phyloP scores from a whole-genome alignment of 345 rosid genomes.

The Cardamine resedifolia region DNA sequence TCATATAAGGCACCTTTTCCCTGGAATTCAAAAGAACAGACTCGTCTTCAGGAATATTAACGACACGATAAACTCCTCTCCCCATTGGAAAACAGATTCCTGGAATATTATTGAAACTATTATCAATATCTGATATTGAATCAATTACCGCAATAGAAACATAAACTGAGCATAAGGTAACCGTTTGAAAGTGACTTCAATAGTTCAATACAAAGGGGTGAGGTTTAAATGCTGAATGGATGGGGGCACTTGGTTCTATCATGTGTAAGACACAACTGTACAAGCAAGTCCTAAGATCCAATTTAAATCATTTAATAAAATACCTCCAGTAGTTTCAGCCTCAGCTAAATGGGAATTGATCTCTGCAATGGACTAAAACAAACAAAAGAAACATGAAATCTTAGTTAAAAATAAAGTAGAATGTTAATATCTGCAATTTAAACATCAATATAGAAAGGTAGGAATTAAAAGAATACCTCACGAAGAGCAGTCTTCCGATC shows the following conservation, averaged over 20 bases:
- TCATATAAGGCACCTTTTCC: slow-evolving; percentile 97
- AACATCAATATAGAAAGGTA: slow-evolving; percentile 16
- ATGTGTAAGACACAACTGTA: background rate
- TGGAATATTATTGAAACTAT: slow-evolving; percentile 38
- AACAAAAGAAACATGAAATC: slow-evolving; percentile 34
- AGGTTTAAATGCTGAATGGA: slow-evolving; percentile 9
- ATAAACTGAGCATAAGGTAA: background rate
- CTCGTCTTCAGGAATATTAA: slow-evolving; percentile 97
- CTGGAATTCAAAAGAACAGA: slow-evolving; percentile 95
- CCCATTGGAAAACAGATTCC: slow-evolving; percentile 99
- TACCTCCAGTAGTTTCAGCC: slow-evolving; percentile 88
- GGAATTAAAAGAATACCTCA: slow-evolving; percentile 55
- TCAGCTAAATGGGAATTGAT: slow-evolving; percentile 72
- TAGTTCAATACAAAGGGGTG: background rate
- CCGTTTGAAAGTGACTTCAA: background rate
- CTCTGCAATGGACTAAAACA: slow-evolving; percentile 81
- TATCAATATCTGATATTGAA: background rate
- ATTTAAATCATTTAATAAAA: slow-evolving; percentile 22
- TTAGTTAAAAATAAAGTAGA: slow-evolving; percentile 20
- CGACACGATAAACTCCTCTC: slow-evolving; percentile 84
- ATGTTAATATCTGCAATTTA: slow-evolving; percentile 2
- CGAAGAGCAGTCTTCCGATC: slow-evolving; percentile 89
- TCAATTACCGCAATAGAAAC: slow-evolving; percentile 10
- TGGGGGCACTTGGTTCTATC: background rate
- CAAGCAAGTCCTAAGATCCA: slow-evolving; percentile 1